Base-by-base conservation (phyloP, 352 stramenopile species). In the Phytopythium boreale region DNA sequence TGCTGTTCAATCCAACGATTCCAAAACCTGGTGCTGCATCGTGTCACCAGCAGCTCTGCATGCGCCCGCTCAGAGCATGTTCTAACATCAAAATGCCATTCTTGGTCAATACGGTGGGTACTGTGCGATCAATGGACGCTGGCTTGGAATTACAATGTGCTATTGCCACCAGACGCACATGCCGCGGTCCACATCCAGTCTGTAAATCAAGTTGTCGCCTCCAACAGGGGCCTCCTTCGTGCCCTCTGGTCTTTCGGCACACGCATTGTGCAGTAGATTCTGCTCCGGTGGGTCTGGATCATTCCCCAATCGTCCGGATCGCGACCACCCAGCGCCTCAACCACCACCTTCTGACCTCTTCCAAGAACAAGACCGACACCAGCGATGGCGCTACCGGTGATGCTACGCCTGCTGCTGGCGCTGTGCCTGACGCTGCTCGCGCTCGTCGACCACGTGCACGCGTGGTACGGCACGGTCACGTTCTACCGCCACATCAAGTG, bases 381-480 rank as follows among this genome's bases (percentile, higher is more conserved):
- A 34, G 15, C 11, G 12, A 37, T 55, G 49, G 1, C 49, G 49
- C 11, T 55, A 1, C 49, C 49, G 5, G 14, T 36, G 24, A 19
- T 22, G 49, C 26, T 36, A 20, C 49, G 24, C 14, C 26, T 36
- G 22, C 14, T 57, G 29, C 14, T 64, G 9, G 44, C 15, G 14
- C 29, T 57, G 19, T 31, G 29, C 29, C 0, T 41, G 10, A 56
- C 17, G 37, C 22, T 61, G 37, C 31, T 69, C 17, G 59, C 1
- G 20, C 22, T 64, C 31, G 20, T 47, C 31, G 53, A 64, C 22
- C 56, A 50, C 24, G 69, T 53, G 9, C 61, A 51, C 14, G 68
- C 61, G 27, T 71, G 64, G 68, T 56, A 62, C 31, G 64, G 49
- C 51, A 56, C 36, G 7, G 68, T 72, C 29, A 72, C 65, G 15